Evolutionary conservation across 495 filamentous ascomycete species (phyloP).

Genomic region (Cryomyces minteri): DNA sequence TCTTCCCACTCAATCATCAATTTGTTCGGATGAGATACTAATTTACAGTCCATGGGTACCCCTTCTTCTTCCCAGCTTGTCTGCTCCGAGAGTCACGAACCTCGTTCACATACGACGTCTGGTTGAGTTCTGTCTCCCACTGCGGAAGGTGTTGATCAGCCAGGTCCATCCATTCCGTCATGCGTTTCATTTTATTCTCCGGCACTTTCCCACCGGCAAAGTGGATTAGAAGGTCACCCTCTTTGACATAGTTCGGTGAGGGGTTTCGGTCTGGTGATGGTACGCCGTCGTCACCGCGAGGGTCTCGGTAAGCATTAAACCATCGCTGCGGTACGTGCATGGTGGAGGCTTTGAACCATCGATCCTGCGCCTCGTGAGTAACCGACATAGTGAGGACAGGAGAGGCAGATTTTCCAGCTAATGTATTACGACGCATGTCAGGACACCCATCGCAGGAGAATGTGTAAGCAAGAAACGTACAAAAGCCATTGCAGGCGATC

Average conservation of each 20-base stretch:
- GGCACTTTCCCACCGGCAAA: background rate
- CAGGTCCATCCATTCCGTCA: background rate
- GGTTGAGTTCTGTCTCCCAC: background rate
- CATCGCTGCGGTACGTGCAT: background rate
- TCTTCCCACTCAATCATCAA: too few relatives aligned
- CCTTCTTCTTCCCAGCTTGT: background rate
- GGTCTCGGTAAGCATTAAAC: background rate
- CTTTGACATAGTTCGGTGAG: background rate
- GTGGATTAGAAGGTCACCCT: background rate
- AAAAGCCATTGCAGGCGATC: conserved; percentile 33
- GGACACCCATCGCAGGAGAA: conserved; percentile 26
- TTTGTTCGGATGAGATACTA: too few relatives aligned
- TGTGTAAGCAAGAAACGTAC: conserved; percentile 32
- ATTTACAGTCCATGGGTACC: too few relatives aligned
- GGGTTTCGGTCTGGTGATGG: too few relatives aligned
- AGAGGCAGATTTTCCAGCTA: conserved; percentile 39
- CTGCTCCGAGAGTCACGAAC: background rate
- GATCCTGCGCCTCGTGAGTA: too few relatives aligned
- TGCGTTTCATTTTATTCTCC: background rate
- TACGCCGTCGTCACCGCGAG: background rate
- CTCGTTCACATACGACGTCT: background rate
- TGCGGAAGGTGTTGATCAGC: background rate
- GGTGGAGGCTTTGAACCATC: background rate
- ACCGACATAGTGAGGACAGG: conserved; percentile 26
- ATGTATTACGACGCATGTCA: conserved; percentile 25